Conservation (phyloP, 169 alveolate genomes). For the Theileria annulata region DNA sequence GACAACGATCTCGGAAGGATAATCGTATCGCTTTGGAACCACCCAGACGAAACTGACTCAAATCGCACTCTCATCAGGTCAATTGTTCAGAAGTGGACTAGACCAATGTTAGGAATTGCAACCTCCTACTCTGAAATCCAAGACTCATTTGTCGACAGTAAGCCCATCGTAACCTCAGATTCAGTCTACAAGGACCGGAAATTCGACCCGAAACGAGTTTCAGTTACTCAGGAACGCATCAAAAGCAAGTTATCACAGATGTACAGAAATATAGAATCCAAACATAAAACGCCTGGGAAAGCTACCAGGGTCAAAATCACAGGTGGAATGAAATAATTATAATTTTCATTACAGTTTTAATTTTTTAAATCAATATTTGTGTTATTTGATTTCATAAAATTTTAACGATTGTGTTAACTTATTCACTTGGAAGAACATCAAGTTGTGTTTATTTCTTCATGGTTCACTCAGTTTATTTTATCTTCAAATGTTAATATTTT, state of each 20-base stretch:
- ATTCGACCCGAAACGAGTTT: constrained; percentile 28
- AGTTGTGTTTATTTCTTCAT: not conserved
- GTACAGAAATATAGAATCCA: constrained; percentile 54
- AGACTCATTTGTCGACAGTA: constrained; percentile 20
- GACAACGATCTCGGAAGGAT: constrained; percentile 81
- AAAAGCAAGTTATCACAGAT: constrained; percentile 56
- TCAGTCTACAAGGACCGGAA: constrained; percentile 56
- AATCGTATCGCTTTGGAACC: constrained; percentile 79
- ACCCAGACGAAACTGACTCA: constrained; percentile 78
- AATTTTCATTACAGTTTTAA: constrained; percentile 1
- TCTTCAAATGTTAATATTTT: not conserved
- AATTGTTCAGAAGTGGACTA: constrained; percentile 82
- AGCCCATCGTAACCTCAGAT: constrained; percentile 12
- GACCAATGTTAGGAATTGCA: constrained; percentile 78
- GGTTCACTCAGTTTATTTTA: not conserved
- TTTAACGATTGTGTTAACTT: not conserved
- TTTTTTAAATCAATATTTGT: constrained; percentile 1
- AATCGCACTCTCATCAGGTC: constrained; percentile 76
- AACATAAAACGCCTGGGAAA: constrained; percentile 44
- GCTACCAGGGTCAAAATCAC: constrained; percentile 62
- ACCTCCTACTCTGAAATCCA: constrained; percentile 67
- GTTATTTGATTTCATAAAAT: too few species aligned
- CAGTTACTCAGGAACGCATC: constrained; percentile 57
- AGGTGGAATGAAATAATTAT: constrained; percentile 22
- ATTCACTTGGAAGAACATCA: not conserved